A percentile compares a stretch with the other conserved stretches of the same genome.
phyloP scores from a whole-genome alignment of 1,139 yeast genomes.

The Candida glucosophila region DNA sequence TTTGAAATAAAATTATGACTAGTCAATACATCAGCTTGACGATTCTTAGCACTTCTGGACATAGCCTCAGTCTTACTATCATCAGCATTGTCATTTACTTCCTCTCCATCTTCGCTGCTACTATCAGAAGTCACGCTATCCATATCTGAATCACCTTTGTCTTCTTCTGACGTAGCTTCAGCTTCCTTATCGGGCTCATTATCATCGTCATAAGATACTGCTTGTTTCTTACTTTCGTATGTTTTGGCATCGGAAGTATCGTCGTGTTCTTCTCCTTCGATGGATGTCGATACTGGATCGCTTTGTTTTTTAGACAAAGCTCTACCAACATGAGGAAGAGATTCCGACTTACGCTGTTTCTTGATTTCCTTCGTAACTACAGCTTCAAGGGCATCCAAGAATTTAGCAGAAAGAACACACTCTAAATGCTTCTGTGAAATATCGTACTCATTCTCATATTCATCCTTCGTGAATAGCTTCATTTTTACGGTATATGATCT shows the following conservation, averaged over 20 bases:
- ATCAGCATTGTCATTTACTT: constrained; percentile 12
- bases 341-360: constrained; percentile 59
- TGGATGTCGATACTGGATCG: constrained; percentile 31
- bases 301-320: constrained; percentile 50
- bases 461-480: constrained; percentile 66
- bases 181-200: constrained; percentile 88
- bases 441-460: constrained; percentile 84
- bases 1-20: constrained; percentile 64
- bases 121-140: constrained; percentile 26
- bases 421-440: constrained; percentile 75
- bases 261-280: constrained; percentile 45
- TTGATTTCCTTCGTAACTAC: constrained; percentile 74
- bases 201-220: constrained; percentile 89
- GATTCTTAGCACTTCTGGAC: constrained; percentile 62
- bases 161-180: constrained; percentile 65
- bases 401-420: constrained; percentile 51
- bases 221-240: constrained; percentile 62
- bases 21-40: constrained; percentile 76
- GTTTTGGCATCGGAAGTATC: constrained; percentile 66
- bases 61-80: constrained; percentile 18
- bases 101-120: constrained; percentile 11
- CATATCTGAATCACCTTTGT: constrained; percentile 32
- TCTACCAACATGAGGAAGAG: constrained; percentile 60
- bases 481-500: constrained; percentile 71
- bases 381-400: constrained; percentile 62